A percentile compares a stretch with the other conserved stretches of the same genome.
phyloP scores from a whole-genome alignment of 2,329 filamentous ascomycete species.

The Tricladium varicosporioides region DNA sequence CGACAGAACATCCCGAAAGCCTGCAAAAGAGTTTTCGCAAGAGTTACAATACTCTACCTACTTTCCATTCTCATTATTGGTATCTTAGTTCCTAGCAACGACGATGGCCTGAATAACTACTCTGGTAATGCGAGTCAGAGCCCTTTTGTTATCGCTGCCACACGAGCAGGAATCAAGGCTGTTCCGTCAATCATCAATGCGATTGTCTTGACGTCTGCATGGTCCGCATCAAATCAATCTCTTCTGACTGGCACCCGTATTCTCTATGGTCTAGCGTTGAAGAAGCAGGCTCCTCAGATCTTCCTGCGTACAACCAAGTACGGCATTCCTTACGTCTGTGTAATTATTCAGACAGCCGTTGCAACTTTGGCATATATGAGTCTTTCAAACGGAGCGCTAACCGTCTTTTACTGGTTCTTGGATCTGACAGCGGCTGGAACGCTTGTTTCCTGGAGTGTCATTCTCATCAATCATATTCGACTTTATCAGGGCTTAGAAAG shows the following conservation, averaged over 20 bases:
- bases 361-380: constrained; percentile 69
- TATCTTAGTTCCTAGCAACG: constrained; percentile 56
- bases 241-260: constrained; percentile 59
- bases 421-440: constrained; percentile 61
- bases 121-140: constrained; percentile 47
- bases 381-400: constrained; percentile 53
- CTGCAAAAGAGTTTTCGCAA: constrained; percentile 47
- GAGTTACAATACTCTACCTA: constrained; percentile 55
- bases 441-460: constrained; percentile 60
- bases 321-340: constrained; percentile 55
- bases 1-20: constrained; percentile 52
- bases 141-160: constrained; percentile 71
- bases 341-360: constrained; percentile 53
- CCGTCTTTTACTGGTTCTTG: constrained; percentile 65
- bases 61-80: constrained; percentile 44
- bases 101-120: constrained; percentile 45
- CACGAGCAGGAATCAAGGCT: constrained; percentile 62
- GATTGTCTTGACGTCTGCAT: constrained; percentile 69
- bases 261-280: constrained; percentile 56
- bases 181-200: constrained; percentile 75
- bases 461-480: constrained; percentile 59
- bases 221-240: constrained; percentile 67
- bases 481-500: constrained; percentile 51
- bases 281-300: constrained; percentile 50
- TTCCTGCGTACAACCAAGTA: constrained; percentile 54